These are phyloP conservation scores for Polytrichum commune DNA, from an alignment of 225 moss, liverwort and hornwort species.

Conservation along the genomic window DNA sequence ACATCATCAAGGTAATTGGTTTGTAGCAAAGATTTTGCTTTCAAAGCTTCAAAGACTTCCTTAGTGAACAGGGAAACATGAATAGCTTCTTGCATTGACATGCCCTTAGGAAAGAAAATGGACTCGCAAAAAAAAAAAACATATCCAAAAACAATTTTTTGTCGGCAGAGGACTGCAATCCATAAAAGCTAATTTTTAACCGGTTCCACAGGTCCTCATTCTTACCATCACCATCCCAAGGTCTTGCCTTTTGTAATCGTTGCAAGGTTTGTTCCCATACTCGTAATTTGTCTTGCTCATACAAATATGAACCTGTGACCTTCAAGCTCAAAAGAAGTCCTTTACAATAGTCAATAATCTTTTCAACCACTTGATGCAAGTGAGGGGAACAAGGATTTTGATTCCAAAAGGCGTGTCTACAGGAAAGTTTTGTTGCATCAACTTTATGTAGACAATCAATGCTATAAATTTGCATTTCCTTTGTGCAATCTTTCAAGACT, in stretches of 20 bases:
- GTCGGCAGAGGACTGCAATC: neutral
- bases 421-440: neutral
- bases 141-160: neutral
- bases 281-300: neutral
- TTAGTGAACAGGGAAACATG: neutral
- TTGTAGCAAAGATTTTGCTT: neutral
- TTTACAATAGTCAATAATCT: neutral
- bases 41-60: neutral
- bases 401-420: neutral
- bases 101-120: neutral
- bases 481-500: neutral
- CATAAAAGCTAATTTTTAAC: neutral
- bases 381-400: neutral
- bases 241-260: neutral
- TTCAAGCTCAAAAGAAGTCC: neutral
- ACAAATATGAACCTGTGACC: neutral
- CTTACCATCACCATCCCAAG: neutral
- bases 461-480: neutral
- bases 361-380: neutral
- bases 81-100: neutral
- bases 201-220: neutral
- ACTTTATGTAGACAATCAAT: neutral
- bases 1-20: neutral
- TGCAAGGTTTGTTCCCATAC: neutral
- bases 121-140: neutral